Base-by-base conservation (phyloP, 768 basidiomycete genomes). In the Kwoniella pini region DNA sequence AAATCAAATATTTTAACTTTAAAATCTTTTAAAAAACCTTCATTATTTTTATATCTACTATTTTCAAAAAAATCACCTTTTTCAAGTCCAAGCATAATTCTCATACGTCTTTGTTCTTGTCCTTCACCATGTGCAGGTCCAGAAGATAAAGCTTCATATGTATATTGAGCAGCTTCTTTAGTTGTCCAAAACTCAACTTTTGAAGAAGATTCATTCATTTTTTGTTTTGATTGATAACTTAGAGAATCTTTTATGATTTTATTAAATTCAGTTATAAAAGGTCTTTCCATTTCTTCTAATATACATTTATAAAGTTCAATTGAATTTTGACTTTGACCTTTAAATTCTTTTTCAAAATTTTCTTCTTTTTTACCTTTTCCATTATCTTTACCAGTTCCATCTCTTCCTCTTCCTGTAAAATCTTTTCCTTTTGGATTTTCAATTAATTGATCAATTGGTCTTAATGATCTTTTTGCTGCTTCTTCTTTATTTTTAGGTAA, bases 131-230 rank as follows among this genome's bases (percentile, higher is more conserved):
- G 88, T 72, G 89, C 90, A 17, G 81, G 80, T 11, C 57, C 63
- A 40, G 64, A 63, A 19, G 65, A 49, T 9, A 91, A 86, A 53
- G 92, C 92, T 31, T 86, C 83, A n/a, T 86, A 77, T 64, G 87
- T 88, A 6, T 90, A 85, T 57, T 84, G 82, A 30, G 84, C 83
- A 0, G 90, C 89, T 70, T 91, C 90, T 0, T 77, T 72, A 0
- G 90, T 93, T 2, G 89, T 86, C 88, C 89, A 95, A 62, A 92
- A 91, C 49, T 84, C 81, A 3, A 88, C 82, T 1, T 73, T 15
- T 12, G 52, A 52, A 12, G 17, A 30, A 12, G 28, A 3, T 13
- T 46, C 13, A 9, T 7, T 24, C 6, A 24, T 6, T n/a, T 12
- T 48, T 13, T 12, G 17, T 3, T 17, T 56, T 39, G n/a, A 40